These are phyloP conservation scores for Fusarium devonianum DNA, from an alignment of 2,329 filamentous ascomycete genomes.

Conservation along the genomic window DNA sequence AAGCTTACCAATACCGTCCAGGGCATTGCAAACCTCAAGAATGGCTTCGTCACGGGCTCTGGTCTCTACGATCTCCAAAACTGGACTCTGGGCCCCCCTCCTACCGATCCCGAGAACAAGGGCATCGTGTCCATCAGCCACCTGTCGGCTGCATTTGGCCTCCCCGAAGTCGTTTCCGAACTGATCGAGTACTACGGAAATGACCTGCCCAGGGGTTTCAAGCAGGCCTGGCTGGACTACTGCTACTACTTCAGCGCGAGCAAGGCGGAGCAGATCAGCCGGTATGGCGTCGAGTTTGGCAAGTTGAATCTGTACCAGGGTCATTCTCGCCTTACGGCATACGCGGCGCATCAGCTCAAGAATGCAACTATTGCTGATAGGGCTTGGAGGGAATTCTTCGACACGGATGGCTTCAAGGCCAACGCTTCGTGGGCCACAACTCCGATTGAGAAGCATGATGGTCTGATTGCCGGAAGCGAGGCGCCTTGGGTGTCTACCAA, in stretches of 20 bases:
- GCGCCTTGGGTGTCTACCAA: conserved; percentile 66
- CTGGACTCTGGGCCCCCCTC: conserved; percentile 60
- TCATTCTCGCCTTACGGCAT: conserved; percentile 66
- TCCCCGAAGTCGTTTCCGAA: conserved; percentile 65
- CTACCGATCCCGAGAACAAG: conserved; percentile 58
- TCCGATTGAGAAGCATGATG: conserved; percentile 51
- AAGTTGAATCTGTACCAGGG: conserved; percentile 59
- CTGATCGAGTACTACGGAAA: conserved; percentile 57
- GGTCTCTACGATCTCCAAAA: conserved; percentile 59
- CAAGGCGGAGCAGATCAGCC: conserved; percentile 56
- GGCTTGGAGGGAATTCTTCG: conserved; percentile 63
- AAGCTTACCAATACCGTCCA: conserved; percentile 58
- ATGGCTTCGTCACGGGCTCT: conserved; percentile 66
- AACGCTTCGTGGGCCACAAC: conserved; percentile 48
- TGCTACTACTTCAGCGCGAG: conserved; percentile 64
- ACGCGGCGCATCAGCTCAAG: conserved; percentile 52
- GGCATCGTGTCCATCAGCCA: conserved; percentile 62
- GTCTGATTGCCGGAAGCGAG: conserved; percentile 59
- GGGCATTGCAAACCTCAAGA: conserved; percentile 62
- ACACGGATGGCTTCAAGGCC: conserved; percentile 55
- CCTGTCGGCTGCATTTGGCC: conserved; percentile 64
- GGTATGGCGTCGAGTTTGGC: conserved; percentile 61
- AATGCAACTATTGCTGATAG: conserved; percentile 58
- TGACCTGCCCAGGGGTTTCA: conserved; percentile 57
- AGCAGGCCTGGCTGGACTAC: conserved; percentile 65